Base-by-base conservation (phyloP, 495 filamentous ascomycete genomes). In the Hypoxylon subgilvum region DNA sequence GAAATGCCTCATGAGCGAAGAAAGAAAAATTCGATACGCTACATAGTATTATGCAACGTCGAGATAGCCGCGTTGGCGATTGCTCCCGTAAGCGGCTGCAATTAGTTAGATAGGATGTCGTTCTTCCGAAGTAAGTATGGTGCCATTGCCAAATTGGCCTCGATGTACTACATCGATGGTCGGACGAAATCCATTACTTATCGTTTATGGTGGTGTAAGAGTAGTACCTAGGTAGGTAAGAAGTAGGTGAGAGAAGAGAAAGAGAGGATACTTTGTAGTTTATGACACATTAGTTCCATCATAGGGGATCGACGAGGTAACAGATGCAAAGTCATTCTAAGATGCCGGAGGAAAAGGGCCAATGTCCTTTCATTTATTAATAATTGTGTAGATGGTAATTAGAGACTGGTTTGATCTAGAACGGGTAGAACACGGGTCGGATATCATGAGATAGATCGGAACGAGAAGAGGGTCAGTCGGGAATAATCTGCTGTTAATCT, bases 1-100 rank as follows among this genome's bases (percentile, higher is more conserved):
- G 61, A 64, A 64, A 64, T 64, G 54, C 61, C 61, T 64, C 61
- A 64, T 45, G 25, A n/a, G 18, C 40, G 40, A 40, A 50, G 50
- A 58, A 38, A 58, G 42, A 53, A 49, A 10, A 49, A 32, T 16
- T 4, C 34, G 18, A 28, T n/a, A n/a, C n/a, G n/a, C n/a, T n/a
- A n/a, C n/a, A n/a, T n/a, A n/a, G n/a, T n/a, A n/a, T 16, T 23
- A 53, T 63, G 49, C 48, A 57, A 63, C 53, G 53, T 46, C 59
- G 9, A 50, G 48, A 58, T 45, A 45, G 38, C 40, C 35, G n/a
- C n/a, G 53, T 35, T 59, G 42, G 50, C 41, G 38, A 45, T n/a
- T 50, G 49, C 49, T 58, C 44, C 49, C 50, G 54, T 64, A 64
- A 64, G 61, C 50, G 55, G 32, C 49, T 53, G 17, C 27, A 54